Conservation (phyloP, 345 rosid species). For the Cardamine resedifolia region DNA sequence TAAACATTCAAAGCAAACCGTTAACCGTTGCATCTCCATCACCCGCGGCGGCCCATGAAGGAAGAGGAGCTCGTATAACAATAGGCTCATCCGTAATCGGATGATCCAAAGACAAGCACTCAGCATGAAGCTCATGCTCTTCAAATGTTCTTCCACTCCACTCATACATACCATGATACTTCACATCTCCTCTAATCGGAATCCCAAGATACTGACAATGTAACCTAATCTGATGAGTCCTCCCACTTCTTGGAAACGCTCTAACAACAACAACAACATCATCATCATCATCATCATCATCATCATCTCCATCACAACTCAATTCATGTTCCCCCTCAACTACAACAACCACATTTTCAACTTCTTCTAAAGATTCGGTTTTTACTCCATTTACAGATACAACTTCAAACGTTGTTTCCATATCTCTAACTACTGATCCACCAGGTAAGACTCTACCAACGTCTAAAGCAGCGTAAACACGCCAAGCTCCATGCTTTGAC, state of each 20-base stretch:
- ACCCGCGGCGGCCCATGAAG: conserved; percentile 53
- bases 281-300: conserved; percentile 19
- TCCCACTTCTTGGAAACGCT: conserved; percentile 78
- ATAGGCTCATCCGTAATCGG: conserved; percentile 50
- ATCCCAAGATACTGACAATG: conserved; percentile 91
- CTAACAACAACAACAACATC: conserved; percentile 65
- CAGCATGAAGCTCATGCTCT: conserved; percentile 84
- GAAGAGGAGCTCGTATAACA: conserved; percentile 59
- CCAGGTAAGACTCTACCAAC: conserved; percentile 74
- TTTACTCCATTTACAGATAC: conserved; percentile 58
- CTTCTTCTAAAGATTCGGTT: too few relatives aligned
- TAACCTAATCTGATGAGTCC: conserved; percentile 91
- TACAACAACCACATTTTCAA: conserved; percentile 33
- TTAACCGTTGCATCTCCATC: neutral
- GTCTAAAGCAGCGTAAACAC: conserved; percentile 75
- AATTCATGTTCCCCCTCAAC: conserved; percentile 45
- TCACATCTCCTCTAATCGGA: conserved; percentile 78
- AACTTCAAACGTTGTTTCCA: conserved; percentile 82
- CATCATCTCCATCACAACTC: conserved; percentile 1
- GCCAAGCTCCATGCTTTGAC: conserved; percentile 91
- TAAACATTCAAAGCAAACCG: neutral
- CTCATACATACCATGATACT: conserved; percentile 77
- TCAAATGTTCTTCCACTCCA: conserved; percentile 61
- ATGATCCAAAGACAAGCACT: conserved; percentile 74
- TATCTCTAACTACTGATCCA: conserved; percentile 77